Base-by-base conservation (phyloP, 2,329 filamentous ascomycete species). In the Colletotrichum tofieldiae region DNA sequence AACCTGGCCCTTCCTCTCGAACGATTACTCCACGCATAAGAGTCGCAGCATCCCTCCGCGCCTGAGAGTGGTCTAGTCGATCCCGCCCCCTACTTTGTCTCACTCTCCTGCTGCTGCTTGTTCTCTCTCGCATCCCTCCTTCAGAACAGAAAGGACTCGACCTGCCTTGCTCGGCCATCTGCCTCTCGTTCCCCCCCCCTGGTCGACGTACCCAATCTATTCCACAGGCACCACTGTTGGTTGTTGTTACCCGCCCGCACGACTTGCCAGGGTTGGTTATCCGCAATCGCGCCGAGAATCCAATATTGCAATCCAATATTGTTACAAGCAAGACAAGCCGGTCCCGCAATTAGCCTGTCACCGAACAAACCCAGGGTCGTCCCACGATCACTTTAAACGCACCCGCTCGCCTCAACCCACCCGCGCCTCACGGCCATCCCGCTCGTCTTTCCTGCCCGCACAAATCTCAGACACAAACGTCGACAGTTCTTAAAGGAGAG, bases 241-340 rank as follows among this genome's bases (percentile, higher is more conserved):
- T 58, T 41, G 37, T 43, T 58, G 37, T 26, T 49, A 61, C 41
- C 55, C 35, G 43, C 52, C 65, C 47, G 32, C 59, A 39, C 43
- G 52, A 62, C 52, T 55, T 60, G 59, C 65, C 63, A 69, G 69
- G 69, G 65, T 72, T 58, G 65, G 69, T 72, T 59, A 60, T 64
- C 65, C 69, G 69, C 65, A 72, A 72, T 72, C 69, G 69, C 65
- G 65, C 69, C 69, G 69, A 72, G 52, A 58, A 59, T 58, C 65
- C 69, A 69, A 72, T 72, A 72, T 69, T 72, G 65, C 65, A n/a
- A 35, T 72, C 69, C 69, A 72, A 72, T 72, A 72, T 72, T 72
- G 65, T 64, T 43, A 23, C 69, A 69, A 60, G 65, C 69, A 72
- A 72, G 69, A 72, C 65, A 72, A 45, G 11, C 29, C 35, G 47